Evolutionary conservation across 495 filamentous ascomycete genomes (phyloP), one percentile per base, ranked within the genome.

Genomic region (Xylaria scruposa): DNA sequence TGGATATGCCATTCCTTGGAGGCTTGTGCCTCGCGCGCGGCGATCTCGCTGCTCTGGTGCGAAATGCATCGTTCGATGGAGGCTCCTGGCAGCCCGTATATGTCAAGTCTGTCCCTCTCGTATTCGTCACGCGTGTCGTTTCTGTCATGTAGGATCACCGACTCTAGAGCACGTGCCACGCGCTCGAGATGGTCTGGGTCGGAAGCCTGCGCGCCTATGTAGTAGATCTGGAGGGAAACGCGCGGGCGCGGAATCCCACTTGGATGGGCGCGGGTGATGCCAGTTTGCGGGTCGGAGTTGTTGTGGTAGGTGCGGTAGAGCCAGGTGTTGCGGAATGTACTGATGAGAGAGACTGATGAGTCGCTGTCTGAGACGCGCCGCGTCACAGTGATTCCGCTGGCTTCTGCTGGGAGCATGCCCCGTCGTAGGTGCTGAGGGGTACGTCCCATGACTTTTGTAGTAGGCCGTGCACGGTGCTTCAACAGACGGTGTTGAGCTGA

Each of bases 281-380:
- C 47, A 51, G 47, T 51, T 51, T 58, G 54, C 54, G 54, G 54
- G 29, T 33, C 31, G 33, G 58, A 19, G 31, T 36, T 36, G 31
- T 36, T 36, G 58, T 60, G 24, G 21, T 26, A 33, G 54, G 54
- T 36, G 33, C 33, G 15, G 33, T 40, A 60, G 31, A 38, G 21
- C 47, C 47, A 60, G 58, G 31, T 40, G 58, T 17, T 24, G 29
- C 53, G 15, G 60, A 63, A 63, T n/a, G 21, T 26, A 36, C 60
- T 63, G 60, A 63, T 26, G 60, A 63, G 40, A 63, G 60, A 26
- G 60, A 63, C 38, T 21, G 60, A 63, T 46, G 60, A 36, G 60
- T 63, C 60, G 21, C 36, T 63, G 21, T 63, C 17, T n/a, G 60
- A 63, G 60, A 26, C 21, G 60, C 60, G 60, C 17, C 21, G 60